A percentile compares a stretch with the other conserved stretches of the same genome.
Evolutionary conservation across 208 protist species (phyloP).

Genomic region (Balamuthia mandrillaris): DNA sequence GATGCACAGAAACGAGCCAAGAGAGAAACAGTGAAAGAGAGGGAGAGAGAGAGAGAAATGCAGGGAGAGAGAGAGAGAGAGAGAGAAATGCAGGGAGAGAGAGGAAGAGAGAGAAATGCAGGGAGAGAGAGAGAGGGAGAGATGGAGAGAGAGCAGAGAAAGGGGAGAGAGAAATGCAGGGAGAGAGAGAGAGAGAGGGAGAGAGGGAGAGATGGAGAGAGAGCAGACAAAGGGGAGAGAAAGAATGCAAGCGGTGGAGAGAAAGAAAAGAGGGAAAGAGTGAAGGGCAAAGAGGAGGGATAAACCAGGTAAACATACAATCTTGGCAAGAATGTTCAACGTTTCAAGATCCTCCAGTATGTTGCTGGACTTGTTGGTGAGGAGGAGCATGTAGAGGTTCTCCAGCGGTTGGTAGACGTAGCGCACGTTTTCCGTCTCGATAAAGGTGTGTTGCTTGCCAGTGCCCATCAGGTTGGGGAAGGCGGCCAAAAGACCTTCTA

Average conservation of each 20-base stretch:
- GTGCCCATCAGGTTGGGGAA: conserved; percentile 90
- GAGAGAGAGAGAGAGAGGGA: no score
- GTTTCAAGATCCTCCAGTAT: conserved; percentile 97
- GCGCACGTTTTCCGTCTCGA: conserved; percentile 88
- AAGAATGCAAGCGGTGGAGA: no score
- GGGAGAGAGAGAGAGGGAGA: no score
- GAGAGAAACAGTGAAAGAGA: not conserved
- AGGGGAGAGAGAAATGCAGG: no score
- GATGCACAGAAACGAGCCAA: no score
- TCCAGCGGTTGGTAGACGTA: conserved; percentile 98
- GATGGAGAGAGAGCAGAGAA: no score
- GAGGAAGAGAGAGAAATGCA: not conserved
- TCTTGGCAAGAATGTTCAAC: conserved; percentile 83
- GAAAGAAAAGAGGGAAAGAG: not conserved
- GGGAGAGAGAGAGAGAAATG: not conserved
- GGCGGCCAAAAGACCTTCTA: conserved; percentile 93
- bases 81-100: not conserved
- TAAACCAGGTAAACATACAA: conserved; percentile 62
- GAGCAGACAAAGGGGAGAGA: no score
- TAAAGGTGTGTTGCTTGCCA: conserved; percentile 86
- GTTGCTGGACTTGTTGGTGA: conserved; percentile 93
- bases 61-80: not conserved
- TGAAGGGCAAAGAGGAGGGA: no score
- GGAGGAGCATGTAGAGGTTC: conserved; percentile 82
- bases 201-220: no score